Evolutionary conservation across 768 basidiomycete genomes (phyloP), one percentile per base, ranked within the genome.

Genomic region (Gymnopilus junonius): DNA sequence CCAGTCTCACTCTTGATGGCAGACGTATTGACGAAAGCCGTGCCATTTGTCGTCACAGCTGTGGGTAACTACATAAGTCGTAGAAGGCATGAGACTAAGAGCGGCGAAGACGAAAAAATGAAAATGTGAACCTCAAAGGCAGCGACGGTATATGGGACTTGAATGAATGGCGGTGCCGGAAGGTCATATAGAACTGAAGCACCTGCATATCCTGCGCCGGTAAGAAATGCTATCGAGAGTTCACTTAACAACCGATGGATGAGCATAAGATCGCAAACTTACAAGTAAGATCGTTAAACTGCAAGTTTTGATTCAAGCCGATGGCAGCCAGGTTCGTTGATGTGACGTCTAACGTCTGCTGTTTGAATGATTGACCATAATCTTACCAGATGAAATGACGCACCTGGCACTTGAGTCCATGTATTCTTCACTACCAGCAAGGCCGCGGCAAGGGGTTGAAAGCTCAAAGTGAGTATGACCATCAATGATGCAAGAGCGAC

Each of bases 161-260:
- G 67, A n/a, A 83, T 71, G 66, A 87, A 88, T 2, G 81, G 73
- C 6, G 85, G 83, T 29, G 78, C 70, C 0, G 72, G 72, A 4
- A 87, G 72, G 58, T 78, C 69, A 65, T 85, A 87, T 23, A 83
- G 67, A 10, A 83, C 79, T 1, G 77, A 76, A 6, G 85, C 81
- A 10, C 82, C 80, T 12, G 86, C 83, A 63, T 80, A 87, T 12
- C 85, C 85, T 8, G 86, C 82, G 8, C 85, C 85, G 39, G 82
- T 79, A 40, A 84, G 70, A 71, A 86, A 87, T 3, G 79, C 83
- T 85, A 63, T 8, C 31, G 20, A 61, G 48, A 50, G 11, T 63
- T 27, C 31, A 53, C n/a, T 29, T 8, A 12, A 17, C 65, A 25
- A 31, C 29, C 32, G 20, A 42, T 48, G 3, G 15, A 35, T 34